A percentile compares a stretch with the other conserved stretches of the same genome.
Evolutionary conservation across 331 rosid genomes (phyloP).

Genomic region (Quercus lobata): DNA sequence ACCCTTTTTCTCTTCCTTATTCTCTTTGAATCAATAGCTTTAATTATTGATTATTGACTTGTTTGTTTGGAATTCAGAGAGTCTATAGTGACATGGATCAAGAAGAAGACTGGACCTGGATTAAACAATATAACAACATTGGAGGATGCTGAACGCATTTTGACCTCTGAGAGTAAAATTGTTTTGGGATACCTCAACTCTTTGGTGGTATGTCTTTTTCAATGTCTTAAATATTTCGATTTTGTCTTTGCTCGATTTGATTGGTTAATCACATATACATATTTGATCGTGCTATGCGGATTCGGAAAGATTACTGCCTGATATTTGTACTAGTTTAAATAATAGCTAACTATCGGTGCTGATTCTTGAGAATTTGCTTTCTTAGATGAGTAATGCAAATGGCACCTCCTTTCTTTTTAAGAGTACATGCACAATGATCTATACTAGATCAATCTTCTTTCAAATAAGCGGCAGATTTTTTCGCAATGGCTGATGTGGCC

Average conservation of each 20-base stretch:
- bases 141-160: conserved; percentile 72
- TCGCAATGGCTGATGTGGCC: no score
- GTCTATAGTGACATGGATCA: conserved; percentile 85
- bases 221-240: neutral
- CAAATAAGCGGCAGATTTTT: no score
- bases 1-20: no score
- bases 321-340: no score
- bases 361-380: neutral
- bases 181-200: conserved; percentile 89
- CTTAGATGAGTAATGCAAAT: neutral
- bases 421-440: neutral
- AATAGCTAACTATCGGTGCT: neutral
- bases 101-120: conserved; percentile 95
- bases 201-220: conserved; percentile 63
- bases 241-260: neutral
- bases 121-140: conserved; percentile 65
- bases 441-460: no score
- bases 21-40: no score
- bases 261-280: neutral
- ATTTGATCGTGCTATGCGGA: neutral
- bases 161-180: conserved; percentile 66
- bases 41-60: neutral
- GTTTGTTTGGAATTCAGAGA: conserved; percentile 41
- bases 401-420: no score
- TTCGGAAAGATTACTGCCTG: no score